These are phyloP conservation scores for Pestalotiopsis sp. DNA, from an alignment of 2,329 filamentous ascomycete genomes.

Conservation along the genomic window DNA sequence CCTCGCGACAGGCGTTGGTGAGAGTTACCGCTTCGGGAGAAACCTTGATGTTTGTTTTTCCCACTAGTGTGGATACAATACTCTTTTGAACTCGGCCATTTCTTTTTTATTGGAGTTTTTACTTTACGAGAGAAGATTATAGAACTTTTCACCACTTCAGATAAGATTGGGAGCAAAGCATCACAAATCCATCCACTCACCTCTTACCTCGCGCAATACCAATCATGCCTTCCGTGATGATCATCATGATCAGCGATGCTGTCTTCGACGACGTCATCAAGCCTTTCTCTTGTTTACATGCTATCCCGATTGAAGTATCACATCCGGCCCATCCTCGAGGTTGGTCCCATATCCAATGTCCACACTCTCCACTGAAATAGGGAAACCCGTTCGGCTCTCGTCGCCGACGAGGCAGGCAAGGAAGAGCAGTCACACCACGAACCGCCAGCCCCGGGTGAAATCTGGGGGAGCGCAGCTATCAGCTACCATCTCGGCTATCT, in stretches of 20 bases:
- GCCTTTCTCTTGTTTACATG: not conserved
- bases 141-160: not conserved
- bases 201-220: not conserved
- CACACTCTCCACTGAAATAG: slow-evolving; percentile 5
- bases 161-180: not conserved
- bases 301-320: not conserved
- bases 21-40: not conserved
- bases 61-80: not conserved
- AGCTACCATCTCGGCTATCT: not conserved
- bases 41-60: not conserved
- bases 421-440: not conserved
- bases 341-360: not conserved
- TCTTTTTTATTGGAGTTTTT: not conserved
- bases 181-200: not conserved
- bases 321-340: not conserved
- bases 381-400: not conserved
- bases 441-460: not conserved
- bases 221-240: not conserved
- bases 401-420: not conserved
- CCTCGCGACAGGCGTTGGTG: not conserved
- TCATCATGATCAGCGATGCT: not conserved
- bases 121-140: not conserved
- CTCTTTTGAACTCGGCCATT: not conserved
- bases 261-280: not conserved
- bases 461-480: not conserved